Conservation (phyloP, 148 eudicot species). For the Tetragonia tetragonoides region DNA sequence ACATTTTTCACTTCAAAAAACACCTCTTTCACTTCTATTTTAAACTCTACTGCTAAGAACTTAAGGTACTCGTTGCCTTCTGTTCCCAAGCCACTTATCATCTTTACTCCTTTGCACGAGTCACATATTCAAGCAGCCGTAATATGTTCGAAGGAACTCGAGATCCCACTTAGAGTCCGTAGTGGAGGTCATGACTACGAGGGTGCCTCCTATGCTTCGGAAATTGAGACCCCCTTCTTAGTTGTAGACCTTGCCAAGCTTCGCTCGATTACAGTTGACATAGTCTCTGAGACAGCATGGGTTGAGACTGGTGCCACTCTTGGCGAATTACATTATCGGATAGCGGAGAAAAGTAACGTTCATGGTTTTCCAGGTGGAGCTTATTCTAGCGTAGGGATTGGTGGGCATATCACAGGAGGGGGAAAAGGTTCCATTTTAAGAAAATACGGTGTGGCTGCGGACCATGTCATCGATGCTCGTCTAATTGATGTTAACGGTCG, state of each 20-base stretch:
- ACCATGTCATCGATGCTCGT: constrained; percentile 33
- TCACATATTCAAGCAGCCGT: constrained; percentile 32
- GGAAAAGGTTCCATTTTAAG: constrained; percentile 30
- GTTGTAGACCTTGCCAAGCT: constrained; percentile 26
- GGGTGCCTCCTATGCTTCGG: constrained; percentile 33
- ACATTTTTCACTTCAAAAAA: constrained; percentile 21
- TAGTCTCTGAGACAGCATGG: constrained; percentile 20
- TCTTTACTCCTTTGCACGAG: constrained; percentile 19
- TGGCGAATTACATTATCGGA: constrained; percentile 30
- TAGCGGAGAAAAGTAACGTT: constrained; percentile 23
- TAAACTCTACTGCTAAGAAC: constrained; percentile 30
- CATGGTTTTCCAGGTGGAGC: constrained; percentile 36
- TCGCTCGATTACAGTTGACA: constrained; percentile 18
- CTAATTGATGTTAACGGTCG: constrained; percentile 22
- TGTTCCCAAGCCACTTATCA: constrained; percentile 25
- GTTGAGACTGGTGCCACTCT: constrained; percentile 32
- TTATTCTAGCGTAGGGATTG: constrained; percentile 28
- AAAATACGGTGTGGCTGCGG: constrained; percentile 36
- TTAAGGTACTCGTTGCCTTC: constrained; percentile 28
- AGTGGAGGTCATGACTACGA: constrained; percentile 37
- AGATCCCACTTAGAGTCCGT: constrained; percentile 26
- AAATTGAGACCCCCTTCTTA: constrained; percentile 23
- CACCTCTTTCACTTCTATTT: constrained; percentile 16
- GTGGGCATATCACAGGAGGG: constrained; percentile 38
- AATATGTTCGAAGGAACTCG: constrained; percentile 26